Conservation (phyloP, 1,284 basidiomycete genomes). For the Thelephora terrestris region DNA sequence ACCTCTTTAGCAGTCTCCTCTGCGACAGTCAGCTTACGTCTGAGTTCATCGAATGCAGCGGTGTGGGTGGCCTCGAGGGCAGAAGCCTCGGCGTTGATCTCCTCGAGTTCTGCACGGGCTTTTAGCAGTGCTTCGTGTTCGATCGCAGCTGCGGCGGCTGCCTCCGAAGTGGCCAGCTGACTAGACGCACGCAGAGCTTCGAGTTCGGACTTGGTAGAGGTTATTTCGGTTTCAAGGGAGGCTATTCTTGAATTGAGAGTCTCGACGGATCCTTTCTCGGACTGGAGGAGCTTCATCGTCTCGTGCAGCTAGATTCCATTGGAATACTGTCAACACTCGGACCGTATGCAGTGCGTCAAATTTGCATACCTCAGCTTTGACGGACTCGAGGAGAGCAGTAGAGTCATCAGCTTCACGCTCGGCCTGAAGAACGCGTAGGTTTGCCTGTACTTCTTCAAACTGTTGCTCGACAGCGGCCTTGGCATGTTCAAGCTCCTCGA, state of each 20-base stretch:
- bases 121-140: slow-evolving; percentile 57
- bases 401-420: slow-evolving; percentile 29
- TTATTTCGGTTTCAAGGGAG: slow-evolving; percentile 39
- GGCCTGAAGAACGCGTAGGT: slow-evolving; percentile 31
- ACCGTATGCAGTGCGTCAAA: not conserved
- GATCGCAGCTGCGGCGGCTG: slow-evolving; percentile 38
- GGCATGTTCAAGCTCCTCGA: slow-evolving; percentile 37
- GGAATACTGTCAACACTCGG: slow-evolving; percentile 3
- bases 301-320: slow-evolving; percentile 35
- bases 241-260: slow-evolving; percentile 41
- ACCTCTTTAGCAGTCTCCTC: slow-evolving; percentile 35
- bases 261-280: slow-evolving; percentile 36
- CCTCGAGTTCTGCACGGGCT: slow-evolving; percentile 51
- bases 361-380: slow-evolving; percentile 40
- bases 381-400: slow-evolving; percentile 23
- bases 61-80: slow-evolving; percentile 41
- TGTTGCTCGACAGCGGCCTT: slow-evolving; percentile 40
- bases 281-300: slow-evolving; percentile 29
- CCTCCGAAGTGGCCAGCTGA: slow-evolving; percentile 31
- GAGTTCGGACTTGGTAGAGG: slow-evolving; percentile 41
- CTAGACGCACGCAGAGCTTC: slow-evolving; percentile 38
- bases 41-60: slow-evolving; percentile 35
- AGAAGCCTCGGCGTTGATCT: slow-evolving; percentile 43
- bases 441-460: slow-evolving; percentile 32
- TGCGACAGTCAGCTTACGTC: slow-evolving; percentile 32